These are phyloP conservation scores for Crassisporium funariophilum DNA, from an alignment of 768 basidiomycete genomes.

Conservation along the genomic window DNA sequence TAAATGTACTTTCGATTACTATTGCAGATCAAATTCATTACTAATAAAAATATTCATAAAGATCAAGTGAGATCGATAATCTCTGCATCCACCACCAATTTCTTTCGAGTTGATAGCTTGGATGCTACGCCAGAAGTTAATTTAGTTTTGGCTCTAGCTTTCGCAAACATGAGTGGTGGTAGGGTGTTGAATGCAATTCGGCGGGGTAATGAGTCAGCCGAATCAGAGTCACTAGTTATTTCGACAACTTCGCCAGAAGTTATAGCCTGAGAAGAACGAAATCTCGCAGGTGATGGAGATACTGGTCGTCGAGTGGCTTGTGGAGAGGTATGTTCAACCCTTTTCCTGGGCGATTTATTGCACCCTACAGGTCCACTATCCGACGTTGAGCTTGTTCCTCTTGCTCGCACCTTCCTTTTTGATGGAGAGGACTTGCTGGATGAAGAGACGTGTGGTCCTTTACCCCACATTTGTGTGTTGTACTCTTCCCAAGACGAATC, in stretches of 20 bases:
- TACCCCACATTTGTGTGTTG: background rate
- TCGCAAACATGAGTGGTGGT: conserved; percentile 18
- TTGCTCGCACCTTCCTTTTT: conserved; percentile 9
- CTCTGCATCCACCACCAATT: no score
- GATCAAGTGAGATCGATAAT: conserved; percentile 24
- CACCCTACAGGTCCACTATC: conserved; percentile 12
- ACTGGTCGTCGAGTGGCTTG: conserved; percentile 6
- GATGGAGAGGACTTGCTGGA: conserved; percentile 8
- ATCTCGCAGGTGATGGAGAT: conserved; percentile 9
- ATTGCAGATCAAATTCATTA: background rate
- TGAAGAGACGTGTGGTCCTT: background rate
- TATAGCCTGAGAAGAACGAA: background rate
- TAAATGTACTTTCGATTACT: conserved; percentile 7
- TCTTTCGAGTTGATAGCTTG: no score
- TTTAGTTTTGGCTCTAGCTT: conserved; percentile 9
- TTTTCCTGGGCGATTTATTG: conserved; percentile 23
- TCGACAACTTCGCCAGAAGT: conserved; percentile 14
- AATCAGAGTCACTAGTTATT: conserved; percentile 24
- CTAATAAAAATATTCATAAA: background rate
- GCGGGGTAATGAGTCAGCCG: conserved; percentile 2
- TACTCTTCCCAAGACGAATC: conserved; percentile 7
- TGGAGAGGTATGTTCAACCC: conserved; percentile 8
- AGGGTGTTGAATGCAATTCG: conserved; percentile 1
- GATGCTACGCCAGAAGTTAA: no score
- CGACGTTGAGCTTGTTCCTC: conserved; percentile 1